Evolutionary conservation across 495 filamentous ascomycete genomes (phyloP).

Genomic region (Lasiosphaeria hispida): DNA sequence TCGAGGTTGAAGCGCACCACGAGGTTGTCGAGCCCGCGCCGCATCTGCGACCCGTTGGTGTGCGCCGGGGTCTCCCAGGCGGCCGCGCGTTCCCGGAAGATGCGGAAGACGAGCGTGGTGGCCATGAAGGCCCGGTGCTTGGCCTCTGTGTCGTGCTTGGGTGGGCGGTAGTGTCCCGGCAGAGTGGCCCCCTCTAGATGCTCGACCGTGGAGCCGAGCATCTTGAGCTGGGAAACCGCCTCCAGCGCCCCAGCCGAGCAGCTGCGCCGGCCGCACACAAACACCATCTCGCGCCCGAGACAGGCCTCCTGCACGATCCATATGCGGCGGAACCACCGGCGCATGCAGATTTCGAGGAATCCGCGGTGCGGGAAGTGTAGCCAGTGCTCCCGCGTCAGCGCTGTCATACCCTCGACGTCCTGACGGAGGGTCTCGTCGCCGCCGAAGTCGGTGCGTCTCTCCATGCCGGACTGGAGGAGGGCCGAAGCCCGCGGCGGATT

Average conservation of each 20-base stretch:
- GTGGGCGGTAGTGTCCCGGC: too few relatives aligned
- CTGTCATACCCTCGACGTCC: not conserved
- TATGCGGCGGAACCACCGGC: slow-evolving; percentile 13
- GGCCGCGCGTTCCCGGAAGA: too few relatives aligned
- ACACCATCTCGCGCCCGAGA: slow-evolving; percentile 2
- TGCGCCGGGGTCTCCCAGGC: too few relatives aligned
- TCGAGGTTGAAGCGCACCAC: slow-evolving; percentile 7
- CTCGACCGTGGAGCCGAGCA: too few relatives aligned
- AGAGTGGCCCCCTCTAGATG: too few relatives aligned
- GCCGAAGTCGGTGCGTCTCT: too few relatives aligned
- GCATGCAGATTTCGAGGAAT: not conserved
- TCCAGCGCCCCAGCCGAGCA: not conserved
- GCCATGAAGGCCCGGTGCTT: too few relatives aligned
- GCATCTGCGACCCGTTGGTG: not conserved
- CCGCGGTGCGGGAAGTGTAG: slow-evolving; percentile 2
- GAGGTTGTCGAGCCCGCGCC: not conserved
- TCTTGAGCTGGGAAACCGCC: too few relatives aligned
- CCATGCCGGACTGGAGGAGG: too few relatives aligned
- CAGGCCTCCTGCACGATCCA: slow-evolving; percentile 11
- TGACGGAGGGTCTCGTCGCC: not conserved
- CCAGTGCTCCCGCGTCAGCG: not conserved
- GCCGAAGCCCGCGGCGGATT: too few relatives aligned
- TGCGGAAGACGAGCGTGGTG: too few relatives aligned
- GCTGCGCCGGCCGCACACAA: not conserved
- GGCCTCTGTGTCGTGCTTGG: too few relatives aligned